Conservation (phyloP, 768 basidiomycete genomes). For the Hygrophoropsis aurantiaca region DNA sequence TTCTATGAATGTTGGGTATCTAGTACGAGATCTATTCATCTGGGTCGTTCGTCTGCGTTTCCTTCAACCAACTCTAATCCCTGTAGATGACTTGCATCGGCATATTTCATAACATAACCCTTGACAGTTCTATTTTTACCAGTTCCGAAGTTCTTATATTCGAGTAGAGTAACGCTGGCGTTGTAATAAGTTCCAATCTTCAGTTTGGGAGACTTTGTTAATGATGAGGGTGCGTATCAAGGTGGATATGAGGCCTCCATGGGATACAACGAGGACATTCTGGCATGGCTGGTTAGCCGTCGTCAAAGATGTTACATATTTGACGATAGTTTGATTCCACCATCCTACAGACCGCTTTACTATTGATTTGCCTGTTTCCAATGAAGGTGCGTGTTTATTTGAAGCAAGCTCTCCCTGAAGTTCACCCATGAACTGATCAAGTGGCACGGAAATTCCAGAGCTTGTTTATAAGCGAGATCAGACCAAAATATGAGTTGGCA, state of each 20-base stretch:
- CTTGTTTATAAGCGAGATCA: no score
- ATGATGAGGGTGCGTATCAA: slow-evolving; percentile 46
- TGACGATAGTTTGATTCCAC: slow-evolving; percentile 55
- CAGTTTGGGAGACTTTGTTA: slow-evolving; percentile 32
- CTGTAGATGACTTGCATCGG: slow-evolving; percentile 53
- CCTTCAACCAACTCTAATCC: slow-evolving; percentile 34
- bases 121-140: slow-evolving; percentile 10
- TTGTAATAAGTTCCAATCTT: slow-evolving; percentile 43
- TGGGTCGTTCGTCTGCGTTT: slow-evolving; percentile 51
- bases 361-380: slow-evolving; percentile 37
- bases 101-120: slow-evolving; percentile 51
- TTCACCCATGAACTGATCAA: slow-evolving; percentile 56
- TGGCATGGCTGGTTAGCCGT: slow-evolving; percentile 24
- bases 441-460: no score
- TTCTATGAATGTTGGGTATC: no score
- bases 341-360: slow-evolving; percentile 51
- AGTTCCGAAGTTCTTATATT: slow-evolving; percentile 40
- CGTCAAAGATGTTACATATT: slow-evolving; percentile 20
- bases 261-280: slow-evolving; percentile 48
- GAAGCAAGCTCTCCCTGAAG: slow-evolving; percentile 48
- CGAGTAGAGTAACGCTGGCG: slow-evolving; percentile 58
- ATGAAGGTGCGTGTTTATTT: slow-evolving; percentile 18
- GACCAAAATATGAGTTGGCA: no score
- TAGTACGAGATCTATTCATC: background rate
- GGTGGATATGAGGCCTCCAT: slow-evolving; percentile 57